Evolutionary conservation across 495 filamentous ascomycete species (phyloP).

Genomic region (Tuber umbilicatum): DNA sequence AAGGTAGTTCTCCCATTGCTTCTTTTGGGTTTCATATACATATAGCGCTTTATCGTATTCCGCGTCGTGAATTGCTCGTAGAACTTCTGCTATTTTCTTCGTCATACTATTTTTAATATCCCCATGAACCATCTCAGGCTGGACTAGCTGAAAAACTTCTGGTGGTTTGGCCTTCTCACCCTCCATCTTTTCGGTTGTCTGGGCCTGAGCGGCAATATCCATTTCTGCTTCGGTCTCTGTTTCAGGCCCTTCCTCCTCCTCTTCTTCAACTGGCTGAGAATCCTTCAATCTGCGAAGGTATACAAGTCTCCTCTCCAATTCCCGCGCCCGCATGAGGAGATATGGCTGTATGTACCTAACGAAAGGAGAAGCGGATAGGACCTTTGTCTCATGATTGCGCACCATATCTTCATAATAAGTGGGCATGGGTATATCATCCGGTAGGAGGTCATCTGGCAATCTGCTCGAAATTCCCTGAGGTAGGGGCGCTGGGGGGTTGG

Average conservation of each 20-base stretch:
- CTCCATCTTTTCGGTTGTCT: constrained; percentile 12
- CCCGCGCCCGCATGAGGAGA: constrained; percentile 80
- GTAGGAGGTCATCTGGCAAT: constrained; percentile 54
- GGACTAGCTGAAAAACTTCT: constrained; percentile 78
- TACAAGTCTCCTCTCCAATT: constrained; percentile 73
- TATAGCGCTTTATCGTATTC: constrained; percentile 94
- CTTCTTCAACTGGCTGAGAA: constrained; percentile 57
- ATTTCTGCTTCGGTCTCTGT: constrained; percentile 31
- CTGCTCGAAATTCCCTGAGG: constrained; percentile 18
- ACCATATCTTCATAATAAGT: constrained; percentile 93
- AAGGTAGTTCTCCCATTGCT: constrained; percentile 91
- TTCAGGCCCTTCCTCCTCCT: constrained; percentile 34
- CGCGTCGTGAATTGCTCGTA: constrained; percentile 88
- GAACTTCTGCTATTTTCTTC: constrained; percentile 79
- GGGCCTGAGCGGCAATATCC: constrained; percentile 4
- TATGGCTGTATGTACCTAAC: constrained; percentile 93
- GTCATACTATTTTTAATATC: constrained; percentile 63
- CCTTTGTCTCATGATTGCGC: constrained; percentile 78
- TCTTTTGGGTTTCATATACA: constrained; percentile 87
- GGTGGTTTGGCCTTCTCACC: constrained; percentile 25
- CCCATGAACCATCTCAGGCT: constrained; percentile 78
- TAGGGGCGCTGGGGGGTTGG: constrained; percentile 45
- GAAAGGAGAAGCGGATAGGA: constrained; percentile 93
- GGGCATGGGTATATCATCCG: constrained; percentile 80
- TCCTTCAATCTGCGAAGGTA: constrained; percentile 77